A percentile compares a stretch with the other conserved stretches of the same genome.
Evolutionary conservation across 257 asterid genomes (phyloP).

Genomic region (Ilex asprella): DNA sequence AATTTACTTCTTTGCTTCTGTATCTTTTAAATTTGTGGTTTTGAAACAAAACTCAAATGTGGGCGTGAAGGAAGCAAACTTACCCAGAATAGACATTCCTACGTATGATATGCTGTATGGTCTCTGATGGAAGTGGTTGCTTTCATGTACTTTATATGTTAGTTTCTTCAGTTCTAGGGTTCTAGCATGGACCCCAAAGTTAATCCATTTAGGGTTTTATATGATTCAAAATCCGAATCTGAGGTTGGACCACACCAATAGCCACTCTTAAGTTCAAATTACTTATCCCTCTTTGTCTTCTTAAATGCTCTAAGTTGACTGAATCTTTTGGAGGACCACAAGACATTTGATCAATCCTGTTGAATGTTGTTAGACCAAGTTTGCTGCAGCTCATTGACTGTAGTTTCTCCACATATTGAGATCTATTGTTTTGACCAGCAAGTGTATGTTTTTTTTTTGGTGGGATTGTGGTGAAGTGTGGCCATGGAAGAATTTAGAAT

Average conservation of each 20-base stretch:
- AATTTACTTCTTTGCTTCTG: constrained; percentile 22
- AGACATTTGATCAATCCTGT: neutral
- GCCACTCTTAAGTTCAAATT: neutral
- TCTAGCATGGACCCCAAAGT: constrained; percentile 15
- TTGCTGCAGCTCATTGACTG: too few relatives aligned
- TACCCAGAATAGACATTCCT: constrained; percentile 25
- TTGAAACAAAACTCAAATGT: constrained; percentile 12
- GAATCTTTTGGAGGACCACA: constrained; percentile 15
- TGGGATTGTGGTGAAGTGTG: too few relatives aligned
- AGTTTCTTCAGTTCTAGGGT: constrained; percentile 12
- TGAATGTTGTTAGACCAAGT: too few relatives aligned
- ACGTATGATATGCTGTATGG: constrained; percentile 10
- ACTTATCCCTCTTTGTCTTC: neutral
- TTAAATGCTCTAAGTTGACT: constrained; percentile 16
- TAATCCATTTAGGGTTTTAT: constrained; percentile 6
- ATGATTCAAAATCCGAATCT: constrained; percentile 5
- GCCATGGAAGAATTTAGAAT: too few relatives aligned
- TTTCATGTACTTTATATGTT: constrained; percentile 16
- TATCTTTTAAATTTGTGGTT: constrained; percentile 7
- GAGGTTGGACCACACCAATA: constrained; percentile 12
- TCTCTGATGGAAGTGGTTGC: constrained; percentile 7
- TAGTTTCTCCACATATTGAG: too few relatives aligned
- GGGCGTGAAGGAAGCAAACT: constrained; percentile 22
- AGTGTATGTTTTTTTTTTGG: too few relatives aligned
- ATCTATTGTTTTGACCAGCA: too few relatives aligned